Evolutionary conservation across 1,284 basidiomycete genomes (phyloP).

Genomic region (Ceratobasidium papillatum): DNA sequence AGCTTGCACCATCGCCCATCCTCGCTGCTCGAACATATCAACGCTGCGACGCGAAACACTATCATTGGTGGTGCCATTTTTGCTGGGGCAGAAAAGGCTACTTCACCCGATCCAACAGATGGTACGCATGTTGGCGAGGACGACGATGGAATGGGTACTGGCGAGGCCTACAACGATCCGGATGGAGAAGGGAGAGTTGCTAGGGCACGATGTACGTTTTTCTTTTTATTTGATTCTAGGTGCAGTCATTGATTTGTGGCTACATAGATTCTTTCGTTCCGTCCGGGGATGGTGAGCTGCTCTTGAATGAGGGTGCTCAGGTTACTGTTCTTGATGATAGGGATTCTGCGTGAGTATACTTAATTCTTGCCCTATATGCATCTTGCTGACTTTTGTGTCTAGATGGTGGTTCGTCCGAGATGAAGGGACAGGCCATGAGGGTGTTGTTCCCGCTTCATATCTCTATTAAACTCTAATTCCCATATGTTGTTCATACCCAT

Average conservation of each 20-base stretch:
- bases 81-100: constrained; percentile 26
- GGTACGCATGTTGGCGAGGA: constrained; percentile 42
- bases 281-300: constrained; percentile 76
- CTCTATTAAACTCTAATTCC: constrained; percentile 41
- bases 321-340: constrained; percentile 79
- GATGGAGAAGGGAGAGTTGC: constrained; percentile 75
- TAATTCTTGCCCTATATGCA: constrained; percentile 38
- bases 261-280: constrained; percentile 73
- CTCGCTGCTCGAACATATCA: constrained; percentile 84
- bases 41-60: constrained; percentile 81
- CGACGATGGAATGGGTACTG: constrained; percentile 62
- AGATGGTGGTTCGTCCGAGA: constrained; percentile 95
- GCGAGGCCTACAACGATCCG: constrained; percentile 59
- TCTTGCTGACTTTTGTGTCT: constrained; percentile 44
- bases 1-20: constrained; percentile 72
- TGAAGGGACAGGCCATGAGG: constrained; percentile 77
- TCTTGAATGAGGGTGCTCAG: constrained; percentile 72
- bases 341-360: constrained; percentile 72
- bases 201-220: constrained; percentile 64
- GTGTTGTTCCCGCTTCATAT: constrained; percentile 88
- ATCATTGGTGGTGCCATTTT: constrained; percentile 62
- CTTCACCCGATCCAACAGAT: constrained; percentile 30
- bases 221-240: not conserved
- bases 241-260: not conserved
- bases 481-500: constrained; percentile 15